Evolutionary conservation across 1,139 yeast genomes (phyloP), one percentile per base, ranked within the genome.

Genomic region (Suhomyces panamericanus): DNA sequence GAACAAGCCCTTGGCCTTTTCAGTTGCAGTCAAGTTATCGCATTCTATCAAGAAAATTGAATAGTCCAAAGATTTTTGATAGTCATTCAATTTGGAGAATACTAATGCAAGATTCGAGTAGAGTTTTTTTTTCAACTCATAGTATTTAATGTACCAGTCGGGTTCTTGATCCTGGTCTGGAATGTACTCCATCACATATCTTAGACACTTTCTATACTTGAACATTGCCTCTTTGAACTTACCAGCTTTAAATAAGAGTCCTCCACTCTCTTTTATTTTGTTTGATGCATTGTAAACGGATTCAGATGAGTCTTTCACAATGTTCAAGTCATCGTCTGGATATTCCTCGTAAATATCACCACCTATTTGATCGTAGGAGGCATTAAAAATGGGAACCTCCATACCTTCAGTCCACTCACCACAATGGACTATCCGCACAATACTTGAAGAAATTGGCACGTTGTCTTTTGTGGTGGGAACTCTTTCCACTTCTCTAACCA

Each of bases 311-410:
- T 85, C 83, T 40, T 78, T 77, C 49, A 78, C 81, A 40, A 83
- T 79, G 49, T 69, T 67, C 32, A 56, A 70, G 54, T 83, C 90
- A 56, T 83, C 88, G 51, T 82, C 90, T 0, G 95, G 95, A 53
- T 73, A 80, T 58, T 86, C 95, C 62, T 85, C 93, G 55, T 75
- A 86, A 0, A 78, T 62, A 55, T 86, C 95, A 7, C 87, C 88
- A 1, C 86, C 89, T 10, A 80, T 69, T 0, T 66, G 59, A 49
- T 78, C 79, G 52, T 81, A 80, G 41, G 85, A 76, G 0, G 89
- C 87, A 55, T 82, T 81, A 53, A 56, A 77, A 3, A 83, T 69
- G 0, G 91, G 91, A 1, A 81, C 53, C 0, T 55, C 65, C 71
- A 78, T 75, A 0, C 66, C 66, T 12, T 73, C 75, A 4, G 64